Base-by-base conservation (phyloP, 306 rosid species). In the Canavalia ensiformis region DNA sequence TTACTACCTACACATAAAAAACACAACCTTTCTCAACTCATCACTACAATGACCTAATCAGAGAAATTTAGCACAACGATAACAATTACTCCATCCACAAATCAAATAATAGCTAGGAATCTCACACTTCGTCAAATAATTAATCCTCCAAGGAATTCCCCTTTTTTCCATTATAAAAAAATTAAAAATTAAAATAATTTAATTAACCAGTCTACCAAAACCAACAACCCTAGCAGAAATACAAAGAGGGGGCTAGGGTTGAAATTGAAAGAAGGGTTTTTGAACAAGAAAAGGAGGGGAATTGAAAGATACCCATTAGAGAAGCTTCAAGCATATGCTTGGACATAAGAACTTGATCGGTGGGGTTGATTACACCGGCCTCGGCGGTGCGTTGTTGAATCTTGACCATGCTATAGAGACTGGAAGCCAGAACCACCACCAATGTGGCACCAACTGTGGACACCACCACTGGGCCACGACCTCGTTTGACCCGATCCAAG, bases 261-360 rank as follows among this genome's bases (percentile, higher is more conserved):
- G 5, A 39, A 62, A 58, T 34, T 0, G 29, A 70, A 55, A 68
- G 47, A n/a, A 82, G 31, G 42, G 10, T 5, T 39, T 74, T 45
- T n/a, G 45, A 64, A 79, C 6, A 76, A 76, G 35, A 2, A 7
- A 58, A 45, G 30, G 10, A 44, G 55, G 55, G 7, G 47, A 55
- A 31, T 11, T 7, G 68, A 56, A 59, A 45, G 69, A 44, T 91
- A 95, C 99, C 99, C 98, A 89, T 88, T 31, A 95, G 97, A 91
- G 99, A 91, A 72, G 94, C 90, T 84, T 95, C 99, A 6, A 95
- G 95, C 90, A 93, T 73, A 84, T 88, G 90, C 77, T 86, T 81
- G 82, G 98, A 88, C 95, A 90, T 84, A 45, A 95, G 98, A 72
- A 93, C 92, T 88, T 95, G 91, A 70, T 95, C 99, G 64, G 98